phyloP scores from a whole-genome alignment of 2,329 filamentous ascomycete genomes.

The Triangularia verruculosa region DNA sequence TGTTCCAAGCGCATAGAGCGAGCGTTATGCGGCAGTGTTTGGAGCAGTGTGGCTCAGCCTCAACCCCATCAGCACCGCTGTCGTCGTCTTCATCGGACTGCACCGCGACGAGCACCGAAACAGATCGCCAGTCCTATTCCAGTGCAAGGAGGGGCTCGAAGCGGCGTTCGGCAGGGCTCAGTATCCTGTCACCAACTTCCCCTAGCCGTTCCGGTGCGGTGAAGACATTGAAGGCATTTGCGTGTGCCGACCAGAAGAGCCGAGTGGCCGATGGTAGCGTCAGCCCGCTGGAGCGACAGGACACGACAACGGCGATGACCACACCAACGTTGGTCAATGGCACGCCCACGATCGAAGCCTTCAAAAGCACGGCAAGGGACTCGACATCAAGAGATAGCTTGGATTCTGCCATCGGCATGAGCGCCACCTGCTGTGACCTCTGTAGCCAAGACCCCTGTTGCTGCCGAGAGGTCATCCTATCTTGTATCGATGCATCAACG shows the following conservation, averaged over 20 bases:
- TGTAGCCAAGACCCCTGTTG: not conserved
- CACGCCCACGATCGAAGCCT: not conserved
- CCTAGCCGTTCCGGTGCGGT: not conserved
- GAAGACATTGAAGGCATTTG: not conserved
- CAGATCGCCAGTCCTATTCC: not conserved
- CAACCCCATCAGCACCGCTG: not conserved
- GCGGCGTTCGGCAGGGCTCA: not conserved
- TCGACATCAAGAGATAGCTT: not conserved
- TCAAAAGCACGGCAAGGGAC: not conserved
- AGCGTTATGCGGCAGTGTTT: conserved; percentile 23
- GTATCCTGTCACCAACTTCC: not conserved
- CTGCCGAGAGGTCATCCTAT: not conserved
- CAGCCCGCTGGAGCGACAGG: not conserved
- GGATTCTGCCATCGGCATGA: not conserved
- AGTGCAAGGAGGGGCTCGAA: not conserved
- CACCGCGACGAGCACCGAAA: not conserved
- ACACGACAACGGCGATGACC: too few species aligned
- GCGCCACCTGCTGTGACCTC: not conserved
- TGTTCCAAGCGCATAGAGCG: conserved; percentile 26
- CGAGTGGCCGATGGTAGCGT: not conserved
- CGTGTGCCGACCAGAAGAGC: not conserved
- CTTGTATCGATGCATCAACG: not conserved
- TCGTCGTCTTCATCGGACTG: not conserved
- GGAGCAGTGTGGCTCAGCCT: not conserved
- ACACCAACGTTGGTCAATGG: too few species aligned